Percentiles rank a stretch among this genome's conserved stretches.
These are phyloP conservation scores for Botrytis pseudocinerea DNA, from an alignment of 2,329 filamentous ascomycete species.

Conservation along the genomic window DNA sequence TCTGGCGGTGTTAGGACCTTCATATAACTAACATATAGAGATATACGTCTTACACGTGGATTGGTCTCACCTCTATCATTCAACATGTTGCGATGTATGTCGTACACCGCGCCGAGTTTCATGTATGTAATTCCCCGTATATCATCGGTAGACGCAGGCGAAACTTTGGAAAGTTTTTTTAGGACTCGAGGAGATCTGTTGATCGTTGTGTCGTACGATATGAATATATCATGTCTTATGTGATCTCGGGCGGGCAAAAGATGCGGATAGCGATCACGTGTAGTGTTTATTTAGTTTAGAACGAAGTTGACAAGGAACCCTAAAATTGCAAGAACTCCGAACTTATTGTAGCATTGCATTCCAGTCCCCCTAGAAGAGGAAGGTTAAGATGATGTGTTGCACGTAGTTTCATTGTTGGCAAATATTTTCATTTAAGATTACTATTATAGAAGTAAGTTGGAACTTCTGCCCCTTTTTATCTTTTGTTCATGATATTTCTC, in stretches of 20 bases:
- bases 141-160: conserved; percentile 16
- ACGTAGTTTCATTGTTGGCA: conserved; percentile 12
- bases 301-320: conserved; percentile 19
- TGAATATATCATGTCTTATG: conserved; percentile 32
- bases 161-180: conserved; percentile 19
- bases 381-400: background rate
- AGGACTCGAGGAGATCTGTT: conserved; percentile 26
- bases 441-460: conserved; percentile 9
- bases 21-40: conserved; percentile 31
- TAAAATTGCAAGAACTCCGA: conserved; percentile 15
- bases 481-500: conserved; percentile 20
- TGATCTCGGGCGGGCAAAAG: conserved; percentile 30
- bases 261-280: conserved; percentile 36
- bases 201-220: conserved; percentile 36
- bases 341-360: conserved; percentile 17
- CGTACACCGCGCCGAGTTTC: conserved; percentile 22
- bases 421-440: conserved; percentile 20
- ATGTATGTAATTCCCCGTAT: conserved; percentile 7
- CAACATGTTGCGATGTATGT: conserved; percentile 33
- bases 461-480: conserved; percentile 9
- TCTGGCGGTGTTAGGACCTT: conserved; percentile 31
- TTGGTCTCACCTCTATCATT: conserved; percentile 39
- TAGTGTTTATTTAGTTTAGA: conserved; percentile 23
- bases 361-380: conserved; percentile 3
- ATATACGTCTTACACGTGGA: conserved; percentile 40